phyloP scores from a whole-genome alignment of 2,329 filamentous ascomycete species.

The Ceratocystis eucalypticola region DNA sequence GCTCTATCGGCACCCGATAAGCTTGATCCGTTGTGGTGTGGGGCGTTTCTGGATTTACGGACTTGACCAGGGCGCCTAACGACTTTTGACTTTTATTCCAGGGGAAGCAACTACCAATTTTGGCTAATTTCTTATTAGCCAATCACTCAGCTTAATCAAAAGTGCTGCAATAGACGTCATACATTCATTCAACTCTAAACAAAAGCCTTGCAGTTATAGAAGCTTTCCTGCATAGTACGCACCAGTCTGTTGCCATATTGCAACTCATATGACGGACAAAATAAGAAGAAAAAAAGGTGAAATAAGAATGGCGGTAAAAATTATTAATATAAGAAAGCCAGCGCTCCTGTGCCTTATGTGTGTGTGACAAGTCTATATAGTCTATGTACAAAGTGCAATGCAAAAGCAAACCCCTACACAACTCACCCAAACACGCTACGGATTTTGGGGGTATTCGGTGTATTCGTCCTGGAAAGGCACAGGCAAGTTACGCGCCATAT shows the following conservation, averaged over 20 bases:
- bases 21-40: no score
- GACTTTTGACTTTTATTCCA: no score
- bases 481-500: constrained; percentile 35
- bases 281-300: no score
- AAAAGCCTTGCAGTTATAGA: neutral
- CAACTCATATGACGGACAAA: no score
- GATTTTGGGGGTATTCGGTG: neutral
- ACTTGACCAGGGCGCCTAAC: neutral
- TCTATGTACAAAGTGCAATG: neutral
- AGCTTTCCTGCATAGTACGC: neutral
- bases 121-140: no score
- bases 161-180: no score
- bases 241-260: no score
- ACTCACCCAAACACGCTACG: neutral
- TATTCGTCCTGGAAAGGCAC: constrained; percentile 24
- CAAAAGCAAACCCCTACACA: constrained; percentile 7
- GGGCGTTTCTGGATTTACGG: neutral
- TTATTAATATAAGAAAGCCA: neutral
- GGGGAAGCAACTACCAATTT: no score
- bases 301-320: neutral
- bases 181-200: neutral
- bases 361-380: neutral
- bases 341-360: neutral
- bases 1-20: neutral
- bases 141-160: no score